These are phyloP conservation scores for Dendrobium catenatum DNA, from an alignment of 106 monocot species.

Conservation along the genomic window DNA sequence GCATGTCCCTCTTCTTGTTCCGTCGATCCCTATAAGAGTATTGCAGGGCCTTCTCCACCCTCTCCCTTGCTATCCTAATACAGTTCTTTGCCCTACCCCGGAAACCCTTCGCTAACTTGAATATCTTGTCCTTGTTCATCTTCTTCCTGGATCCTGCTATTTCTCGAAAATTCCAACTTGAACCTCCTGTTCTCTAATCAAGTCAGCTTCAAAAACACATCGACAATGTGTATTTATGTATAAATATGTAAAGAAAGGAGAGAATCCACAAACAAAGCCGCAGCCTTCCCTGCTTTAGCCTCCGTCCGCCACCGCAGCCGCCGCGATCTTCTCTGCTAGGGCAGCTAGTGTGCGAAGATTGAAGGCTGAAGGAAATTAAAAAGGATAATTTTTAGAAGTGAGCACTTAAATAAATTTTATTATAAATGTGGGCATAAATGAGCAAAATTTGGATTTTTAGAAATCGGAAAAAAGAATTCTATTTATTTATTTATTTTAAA, in stretches of 20 bases:
- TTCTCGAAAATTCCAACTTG: neutral
- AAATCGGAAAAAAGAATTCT: no score
- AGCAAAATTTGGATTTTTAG: no score
- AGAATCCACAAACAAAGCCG: no score
- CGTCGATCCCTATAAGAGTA: constrained; percentile 71
- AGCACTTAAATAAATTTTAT: no score
- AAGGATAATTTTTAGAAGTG: no score
- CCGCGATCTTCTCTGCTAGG: neutral
- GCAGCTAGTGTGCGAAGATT: neutral
- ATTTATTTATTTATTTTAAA: no score
- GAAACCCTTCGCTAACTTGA: constrained; percentile 75
- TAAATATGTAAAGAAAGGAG: neutral
- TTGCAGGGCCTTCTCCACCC: constrained; percentile 46
- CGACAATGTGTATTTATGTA: neutral
- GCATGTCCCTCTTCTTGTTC: constrained; percentile 69
- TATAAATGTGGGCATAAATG: no score
- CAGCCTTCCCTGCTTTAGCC: no score
- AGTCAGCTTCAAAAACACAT: neutral
- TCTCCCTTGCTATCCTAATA: constrained; percentile 49
- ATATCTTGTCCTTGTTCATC: constrained; percentile 75
- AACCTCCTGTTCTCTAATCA: neutral
- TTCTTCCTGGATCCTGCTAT: neutral
- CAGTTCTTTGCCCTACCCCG: constrained; percentile 72
- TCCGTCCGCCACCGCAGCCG: neutral
- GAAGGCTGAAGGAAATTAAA: no score